These are phyloP conservation scores for Plasmodium coatneyi DNA, from an alignment of 169 alveolate species.

Conservation along the genomic window DNA sequence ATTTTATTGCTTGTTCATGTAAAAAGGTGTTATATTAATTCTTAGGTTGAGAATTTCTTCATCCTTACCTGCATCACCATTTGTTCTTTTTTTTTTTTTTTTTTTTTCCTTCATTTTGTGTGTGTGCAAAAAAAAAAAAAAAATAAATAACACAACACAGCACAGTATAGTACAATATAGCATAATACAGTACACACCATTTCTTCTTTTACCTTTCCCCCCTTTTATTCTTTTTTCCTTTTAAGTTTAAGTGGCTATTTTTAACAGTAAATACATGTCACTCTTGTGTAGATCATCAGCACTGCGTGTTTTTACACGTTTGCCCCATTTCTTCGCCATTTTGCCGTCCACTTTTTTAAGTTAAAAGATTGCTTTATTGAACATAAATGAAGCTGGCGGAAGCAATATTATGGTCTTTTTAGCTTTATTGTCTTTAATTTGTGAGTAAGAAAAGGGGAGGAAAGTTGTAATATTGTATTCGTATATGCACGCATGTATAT, in stretches of 20 bases:
- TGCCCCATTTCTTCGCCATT: background rate
- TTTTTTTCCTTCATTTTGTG: background rate
- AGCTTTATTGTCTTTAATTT: background rate
- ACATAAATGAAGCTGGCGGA: background rate
- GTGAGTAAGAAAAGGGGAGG: background rate
- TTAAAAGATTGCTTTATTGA: background rate
- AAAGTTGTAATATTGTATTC: background rate
- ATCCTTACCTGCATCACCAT: background rate
- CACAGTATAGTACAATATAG: background rate
- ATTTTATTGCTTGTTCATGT: constrained; percentile 32
- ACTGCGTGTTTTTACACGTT: background rate
- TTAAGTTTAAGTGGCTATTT: background rate
- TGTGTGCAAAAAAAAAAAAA: background rate
- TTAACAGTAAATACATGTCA: background rate
- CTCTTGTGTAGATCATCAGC: background rate
- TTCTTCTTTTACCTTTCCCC: constrained; percentile 1
- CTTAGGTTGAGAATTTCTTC: constrained; percentile 10
- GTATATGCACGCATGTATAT: background rate
- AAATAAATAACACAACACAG: background rate
- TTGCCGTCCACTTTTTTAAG: background rate
- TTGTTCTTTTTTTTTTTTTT: constrained; percentile 1
- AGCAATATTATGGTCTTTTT: background rate
- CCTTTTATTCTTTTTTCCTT: background rate
- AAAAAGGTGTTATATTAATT: background rate
- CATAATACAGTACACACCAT: background rate